Evolutionary conservation across 768 basidiomycete genomes (phyloP), one percentile per base, ranked within the genome.

Genomic region (Collybia sordida): DNA sequence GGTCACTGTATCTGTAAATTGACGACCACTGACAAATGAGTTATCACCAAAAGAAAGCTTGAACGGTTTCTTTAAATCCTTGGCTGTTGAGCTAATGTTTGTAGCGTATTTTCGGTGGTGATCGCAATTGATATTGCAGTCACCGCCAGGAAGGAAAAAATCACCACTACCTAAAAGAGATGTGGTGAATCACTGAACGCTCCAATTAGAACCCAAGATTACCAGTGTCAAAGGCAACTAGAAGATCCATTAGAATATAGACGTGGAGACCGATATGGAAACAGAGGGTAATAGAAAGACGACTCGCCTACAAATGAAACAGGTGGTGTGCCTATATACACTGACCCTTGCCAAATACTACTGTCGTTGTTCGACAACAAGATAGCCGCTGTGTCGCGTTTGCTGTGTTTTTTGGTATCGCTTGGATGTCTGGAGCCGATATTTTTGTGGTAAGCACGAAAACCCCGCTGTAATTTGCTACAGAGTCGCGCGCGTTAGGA

Each of bases 181-280:
- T n/a, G 23, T 15, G 15, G 25, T 39, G 24, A 27, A 41, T 23
- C n/a, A n/a, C 22, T 21, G n/a, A 46, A 17, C 8, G 21, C 34
- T 14, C 15, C 6, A 19, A 25, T 28, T 23, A 40, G 39, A 17
- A 35, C 8, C 38, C 21, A 22, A 40, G 9, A 44, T 42, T 50
- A 62, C 70, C 77, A 15, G 78, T 80, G 56, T 80, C 80, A 49
- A 80, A 77, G 57, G 78, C 76, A 37, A 81, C 77, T 75, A 47
- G 5, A 35, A n/a, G 25, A 18, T 50, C 35, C 17, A 47, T 14
- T 39, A 24, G 17, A n/a, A 19, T 21, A 51, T 18, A 37, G 45
- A 38, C 42, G 42, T 7, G 42, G 9, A 19, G 25, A 15, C 31
- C 19, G 24, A n/a, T 24, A 27, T 12, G 5, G 36, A 25, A 22